Percentiles rank a stretch among this genome's conserved stretches.
These are phyloP conservation scores for Trichomonascaceae sp. DNA, from an alignment of 1,139 yeast species.

Conservation along the genomic window DNA sequence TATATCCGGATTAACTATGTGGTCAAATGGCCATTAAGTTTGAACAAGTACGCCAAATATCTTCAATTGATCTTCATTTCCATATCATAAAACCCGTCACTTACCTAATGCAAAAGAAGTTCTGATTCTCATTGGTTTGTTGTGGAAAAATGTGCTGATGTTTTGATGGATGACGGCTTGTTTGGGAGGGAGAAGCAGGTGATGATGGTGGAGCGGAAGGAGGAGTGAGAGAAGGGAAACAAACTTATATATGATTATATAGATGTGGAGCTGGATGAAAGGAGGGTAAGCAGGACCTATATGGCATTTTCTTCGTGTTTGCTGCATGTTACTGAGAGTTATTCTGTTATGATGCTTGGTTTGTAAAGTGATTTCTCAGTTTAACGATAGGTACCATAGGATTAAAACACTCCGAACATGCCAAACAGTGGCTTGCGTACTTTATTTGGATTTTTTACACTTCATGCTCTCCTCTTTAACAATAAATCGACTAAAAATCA, in stretches of 20 bases:
- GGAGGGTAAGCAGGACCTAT: background rate
- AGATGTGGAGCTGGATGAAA: background rate
- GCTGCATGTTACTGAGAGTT: too few species aligned
- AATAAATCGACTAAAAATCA: too few species aligned
- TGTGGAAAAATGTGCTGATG: background rate
- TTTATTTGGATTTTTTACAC: too few species aligned
- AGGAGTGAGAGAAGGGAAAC: background rate
- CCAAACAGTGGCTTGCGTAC: too few species aligned
- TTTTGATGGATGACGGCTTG: background rate
- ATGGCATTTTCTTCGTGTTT: too few species aligned
- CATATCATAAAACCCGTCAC: constrained; percentile 7
- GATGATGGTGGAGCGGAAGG: background rate
- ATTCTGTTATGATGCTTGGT: too few species aligned
- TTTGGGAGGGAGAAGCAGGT: background rate
- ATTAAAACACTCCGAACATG: too few species aligned
- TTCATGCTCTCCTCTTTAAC: background rate
- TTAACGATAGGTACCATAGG: too few species aligned
- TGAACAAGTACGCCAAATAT: background rate
- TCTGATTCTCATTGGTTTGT: constrained; percentile 18
- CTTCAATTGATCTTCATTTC: background rate
- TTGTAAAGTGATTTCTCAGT: too few species aligned
- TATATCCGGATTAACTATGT: background rate
- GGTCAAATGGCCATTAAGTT: background rate
- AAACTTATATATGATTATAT: too few species aligned
- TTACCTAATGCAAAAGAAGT: constrained; percentile 19